Conservation (phyloP, 805 yeast genomes). For the Candida nitratophila region DNA sequence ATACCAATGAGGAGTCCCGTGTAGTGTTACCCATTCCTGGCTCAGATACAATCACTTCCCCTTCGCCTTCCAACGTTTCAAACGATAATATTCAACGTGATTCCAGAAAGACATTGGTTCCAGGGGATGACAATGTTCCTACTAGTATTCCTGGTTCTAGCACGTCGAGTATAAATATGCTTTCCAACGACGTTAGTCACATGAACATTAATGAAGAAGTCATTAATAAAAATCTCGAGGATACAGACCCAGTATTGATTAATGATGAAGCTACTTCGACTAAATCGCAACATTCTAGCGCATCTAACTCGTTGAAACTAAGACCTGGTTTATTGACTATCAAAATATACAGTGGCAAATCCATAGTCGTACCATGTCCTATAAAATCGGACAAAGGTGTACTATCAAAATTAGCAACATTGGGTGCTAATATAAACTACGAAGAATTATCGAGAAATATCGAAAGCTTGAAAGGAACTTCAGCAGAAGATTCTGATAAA, state of each 20-base stretch:
- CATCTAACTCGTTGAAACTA: slow-evolving; percentile 5
- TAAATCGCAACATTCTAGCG: not conserved
- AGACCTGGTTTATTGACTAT: slow-evolving; percentile 73
- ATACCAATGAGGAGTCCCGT: slow-evolving; percentile 2
- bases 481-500: slow-evolving; percentile 20
- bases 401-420: slow-evolving; percentile 56
- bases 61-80: too few species aligned
- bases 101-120: slow-evolving; percentile 16
- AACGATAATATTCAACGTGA: slow-evolving; percentile 3
- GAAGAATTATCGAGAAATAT: slow-evolving; percentile 26
- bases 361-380: slow-evolving; percentile 63
- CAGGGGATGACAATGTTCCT: slow-evolving; percentile 1
- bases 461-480: slow-evolving; percentile 19
- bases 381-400: slow-evolving; percentile 58
- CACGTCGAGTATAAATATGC: not conserved
- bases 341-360: slow-evolving; percentile 64
- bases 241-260: slow-evolving; percentile 27
- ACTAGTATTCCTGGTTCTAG: not conserved
- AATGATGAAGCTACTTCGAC: slow-evolving; percentile 6
- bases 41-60: too few species aligned
- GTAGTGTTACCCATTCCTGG: not conserved
- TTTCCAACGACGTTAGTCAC: slow-evolving; percentile 1
- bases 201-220: slow-evolving; percentile 5
- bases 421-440: slow-evolving; percentile 37
- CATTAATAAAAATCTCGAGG: slow-evolving; percentile 20